Base-by-base conservation (phyloP, 2,329 filamentous ascomycete genomes). In the Fulvia fulva region DNA sequence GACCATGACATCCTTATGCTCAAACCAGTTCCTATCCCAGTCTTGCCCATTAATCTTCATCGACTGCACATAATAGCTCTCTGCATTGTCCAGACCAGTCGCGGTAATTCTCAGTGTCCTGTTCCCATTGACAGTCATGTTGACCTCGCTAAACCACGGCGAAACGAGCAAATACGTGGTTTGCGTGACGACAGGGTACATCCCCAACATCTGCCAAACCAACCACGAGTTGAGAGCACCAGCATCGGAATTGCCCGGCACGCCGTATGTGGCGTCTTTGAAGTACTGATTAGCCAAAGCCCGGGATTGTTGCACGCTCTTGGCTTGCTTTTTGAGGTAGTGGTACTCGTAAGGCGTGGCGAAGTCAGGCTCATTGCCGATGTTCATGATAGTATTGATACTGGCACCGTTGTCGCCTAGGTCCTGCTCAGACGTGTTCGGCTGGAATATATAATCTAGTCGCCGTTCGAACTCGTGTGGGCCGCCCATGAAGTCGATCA, bases 21-120 rank as follows among this genome's bases (percentile, higher is more conserved):
- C 74, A 19, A 85, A 74, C 82, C 82, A 84, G 55, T 81, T 84
- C 70, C 76, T 78, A 0, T 72, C 64, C 82, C 81, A 84, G 0
- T 56, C 2, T 54, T 80, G 57, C 0, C 80, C 81, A 58, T 85
- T 84, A 37, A 84, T 77, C 55, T 71, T 79, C 1, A 85, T 71
- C 2, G 74, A 75, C 64, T 84, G 80, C 5, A 86, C 78, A 59
- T 79, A 85, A 44, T 76, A 79, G 2, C 77, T 77, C 2, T 77
- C 67, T 2, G 73, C 69, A 51, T 68, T 64, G 1, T 73, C 75
- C 12, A 82, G 64, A 0, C 78, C 77, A 5, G 64, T 66, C 0
- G 81, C 78, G 0, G 69, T 76, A 34, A 85, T 82, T 1, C 76
- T 73, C 34, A 84, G 63, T 1, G 73, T 75, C 2, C 68, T 64